These are phyloP conservation scores for Coemansia sp. DNA, from an alignment of 192 early-diverging fungal genomes.

Conservation along the genomic window DNA sequence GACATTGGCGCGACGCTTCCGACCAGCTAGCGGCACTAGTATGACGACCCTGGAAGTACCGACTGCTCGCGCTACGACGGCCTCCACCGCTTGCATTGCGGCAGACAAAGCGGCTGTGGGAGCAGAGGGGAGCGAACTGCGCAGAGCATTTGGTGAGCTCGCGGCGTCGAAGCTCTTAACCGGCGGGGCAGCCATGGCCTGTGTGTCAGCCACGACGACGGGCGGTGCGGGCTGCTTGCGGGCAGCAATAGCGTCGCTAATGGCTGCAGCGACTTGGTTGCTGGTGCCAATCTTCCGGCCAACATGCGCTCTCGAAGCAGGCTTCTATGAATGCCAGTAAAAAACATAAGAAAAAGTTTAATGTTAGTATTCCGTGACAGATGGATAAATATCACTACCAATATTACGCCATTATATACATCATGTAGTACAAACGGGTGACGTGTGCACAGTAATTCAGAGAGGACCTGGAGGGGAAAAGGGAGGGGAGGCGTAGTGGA, in stretches of 20 bases:
- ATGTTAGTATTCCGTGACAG: not conserved
- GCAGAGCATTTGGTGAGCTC: slow-evolving; percentile 10
- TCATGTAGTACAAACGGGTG: too few species aligned
- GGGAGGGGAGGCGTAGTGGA: not conserved
- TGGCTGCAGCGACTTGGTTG: slow-evolving; percentile 2
- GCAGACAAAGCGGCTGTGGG: slow-evolving; percentile 26
- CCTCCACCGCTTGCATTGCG: not conserved
- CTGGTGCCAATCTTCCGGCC: slow-evolving; percentile 13
- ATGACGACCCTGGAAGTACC: not conserved
- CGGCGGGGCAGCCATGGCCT: slow-evolving; percentile 3
- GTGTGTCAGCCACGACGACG: not conserved
- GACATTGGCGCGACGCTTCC: slow-evolving; percentile 37
- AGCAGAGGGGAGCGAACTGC: slow-evolving; percentile 27
- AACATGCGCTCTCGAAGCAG: not conserved
- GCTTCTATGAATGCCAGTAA: slow-evolving; percentile 16
- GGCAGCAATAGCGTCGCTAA: not conserved
- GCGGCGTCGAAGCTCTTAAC: slow-evolving; percentile 13
- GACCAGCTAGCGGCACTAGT: slow-evolving; percentile 27
- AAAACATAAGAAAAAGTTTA: not conserved
- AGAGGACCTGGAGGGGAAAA: too few species aligned
- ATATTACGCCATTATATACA: too few species aligned
- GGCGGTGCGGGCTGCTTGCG: not conserved
- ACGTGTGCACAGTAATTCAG: too few species aligned
- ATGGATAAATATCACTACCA: too few species aligned
- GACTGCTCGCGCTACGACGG: not conserved